phyloP scores from a whole-genome alignment of 2,329 filamentous ascomycete species.

The Colletotrichum graminicola region DNA sequence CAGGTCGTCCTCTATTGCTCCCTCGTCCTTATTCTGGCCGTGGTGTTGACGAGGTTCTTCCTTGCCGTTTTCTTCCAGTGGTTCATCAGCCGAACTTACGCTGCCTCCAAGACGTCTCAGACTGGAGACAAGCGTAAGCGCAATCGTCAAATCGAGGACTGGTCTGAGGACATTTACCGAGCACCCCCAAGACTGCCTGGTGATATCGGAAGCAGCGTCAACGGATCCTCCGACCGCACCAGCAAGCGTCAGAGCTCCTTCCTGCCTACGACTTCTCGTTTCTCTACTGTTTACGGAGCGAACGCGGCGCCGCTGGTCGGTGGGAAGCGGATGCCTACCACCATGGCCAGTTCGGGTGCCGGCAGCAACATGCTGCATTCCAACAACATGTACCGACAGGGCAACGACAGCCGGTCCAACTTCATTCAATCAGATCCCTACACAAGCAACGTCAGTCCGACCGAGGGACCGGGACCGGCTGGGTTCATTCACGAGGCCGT shows the following conservation, averaged over 20 bases:
- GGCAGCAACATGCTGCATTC: slow-evolving; percentile 79
- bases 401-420: slow-evolving; percentile 73
- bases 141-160: slow-evolving; percentile 95
- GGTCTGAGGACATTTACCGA: slow-evolving; percentile 97
- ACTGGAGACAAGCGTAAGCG: slow-evolving; percentile 84
- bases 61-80: slow-evolving; percentile 94
- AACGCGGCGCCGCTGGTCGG: slow-evolving; percentile 65
- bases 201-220: slow-evolving; percentile 75
- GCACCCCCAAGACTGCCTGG: slow-evolving; percentile 85
- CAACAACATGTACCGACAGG: slow-evolving; percentile 77
- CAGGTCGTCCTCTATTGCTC: slow-evolving; percentile 97
- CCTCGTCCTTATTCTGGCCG: slow-evolving; percentile 88
- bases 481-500: slow-evolving; percentile 98
- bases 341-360: slow-evolving; percentile 92
- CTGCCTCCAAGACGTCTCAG: slow-evolving; percentile 86
- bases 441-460: slow-evolving; percentile 63
- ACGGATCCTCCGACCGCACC: slow-evolving; percentile 72
- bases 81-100: slow-evolving; percentile 91
- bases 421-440: slow-evolving; percentile 73
- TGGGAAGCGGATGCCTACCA: slow-evolving; percentile 76
- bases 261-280: slow-evolving; percentile 92
- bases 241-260: slow-evolving; percentile 88
- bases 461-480: slow-evolving; percentile 82
- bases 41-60: slow-evolving; percentile 88
- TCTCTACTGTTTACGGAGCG: slow-evolving; percentile 88